Conservation (phyloP, 352 stramenopile species). For the Pythium aphanidermatum region DNA sequence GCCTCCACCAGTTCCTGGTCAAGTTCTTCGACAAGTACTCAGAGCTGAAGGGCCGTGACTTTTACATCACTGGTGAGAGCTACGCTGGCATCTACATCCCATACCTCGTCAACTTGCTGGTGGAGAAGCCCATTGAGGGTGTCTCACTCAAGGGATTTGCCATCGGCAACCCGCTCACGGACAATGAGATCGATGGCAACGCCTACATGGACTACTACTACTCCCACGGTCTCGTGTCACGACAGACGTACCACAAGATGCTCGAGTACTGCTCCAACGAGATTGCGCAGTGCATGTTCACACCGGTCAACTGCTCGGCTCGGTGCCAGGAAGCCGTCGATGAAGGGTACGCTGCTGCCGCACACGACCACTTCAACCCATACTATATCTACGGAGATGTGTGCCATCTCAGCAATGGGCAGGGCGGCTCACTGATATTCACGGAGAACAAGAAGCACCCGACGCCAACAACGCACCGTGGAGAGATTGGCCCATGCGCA, state of each 20-base stretch:
- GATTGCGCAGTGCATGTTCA: conserved; percentile 57
- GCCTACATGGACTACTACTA: conserved; percentile 78
- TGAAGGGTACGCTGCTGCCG: conserved; percentile 31
- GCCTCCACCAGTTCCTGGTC: conserved; percentile 51
- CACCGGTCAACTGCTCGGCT: conserved; percentile 34
- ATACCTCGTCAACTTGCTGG: conserved; percentile 59
- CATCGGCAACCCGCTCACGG: conserved; percentile 71
- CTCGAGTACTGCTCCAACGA: conserved; percentile 46
- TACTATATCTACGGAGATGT: conserved; percentile 75
- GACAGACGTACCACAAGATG: conserved; percentile 45
- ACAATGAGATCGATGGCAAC: conserved; percentile 57
- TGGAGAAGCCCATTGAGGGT: conserved; percentile 36
- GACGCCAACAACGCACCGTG: conserved; percentile 34
- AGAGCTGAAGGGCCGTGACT: conserved; percentile 49
- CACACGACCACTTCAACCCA: conserved; percentile 43
- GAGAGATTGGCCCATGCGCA: conserved; percentile 46
- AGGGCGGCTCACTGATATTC: conserved; percentile 33
- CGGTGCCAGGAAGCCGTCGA: conserved; percentile 40
- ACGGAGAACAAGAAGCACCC: conserved; percentile 21
- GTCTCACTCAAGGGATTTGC: conserved; percentile 61
- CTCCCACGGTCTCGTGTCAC: conserved; percentile 68
- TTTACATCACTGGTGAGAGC: conserved; percentile 86
- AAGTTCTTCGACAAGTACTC: conserved; percentile 78
- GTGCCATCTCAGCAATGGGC: conserved; percentile 48
- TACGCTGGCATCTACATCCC: conserved; percentile 88